These are phyloP conservation scores for Calocera viscosa DNA, from an alignment of 768 basidiomycete genomes.

Conservation along the genomic window DNA sequence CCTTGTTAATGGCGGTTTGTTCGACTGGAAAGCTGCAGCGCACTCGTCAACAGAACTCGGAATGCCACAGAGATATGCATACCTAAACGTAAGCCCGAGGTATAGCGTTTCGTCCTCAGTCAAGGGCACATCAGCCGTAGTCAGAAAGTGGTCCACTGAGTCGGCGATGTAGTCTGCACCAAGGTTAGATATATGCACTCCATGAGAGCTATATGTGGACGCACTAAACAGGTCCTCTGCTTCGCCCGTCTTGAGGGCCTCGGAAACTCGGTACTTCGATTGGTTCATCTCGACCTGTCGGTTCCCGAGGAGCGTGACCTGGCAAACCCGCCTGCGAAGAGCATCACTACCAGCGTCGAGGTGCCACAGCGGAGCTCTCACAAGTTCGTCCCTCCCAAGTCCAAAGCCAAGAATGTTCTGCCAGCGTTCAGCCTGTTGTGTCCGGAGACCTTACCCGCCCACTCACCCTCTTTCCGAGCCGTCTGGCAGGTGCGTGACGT, in stretches of 20 bases:
- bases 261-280: constrained; percentile 94
- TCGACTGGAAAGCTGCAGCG: constrained; percentile 85
- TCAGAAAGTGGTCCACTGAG: constrained; percentile 90
- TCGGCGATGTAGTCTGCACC: constrained; percentile 87
- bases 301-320: constrained; percentile 81
- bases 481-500: constrained; percentile 88
- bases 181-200: constrained; percentile 9
- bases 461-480: constrained; percentile 85
- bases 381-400: constrained; percentile 97
- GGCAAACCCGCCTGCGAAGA: constrained; percentile 69
- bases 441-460: background rate
- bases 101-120: constrained; percentile 32
- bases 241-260: constrained; percentile 84
- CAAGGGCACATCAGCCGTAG: constrained; percentile 34
- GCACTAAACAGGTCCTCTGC: constrained; percentile 74
- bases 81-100: constrained; percentile 78
- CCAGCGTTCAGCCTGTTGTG: constrained; percentile 6
- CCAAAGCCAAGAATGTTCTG: constrained; percentile 90
- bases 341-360: background rate
- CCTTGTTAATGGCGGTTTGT: constrained; percentile 82
- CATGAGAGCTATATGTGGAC: constrained; percentile 17
- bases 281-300: constrained; percentile 81
- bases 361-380: constrained; percentile 30
- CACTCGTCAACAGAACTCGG: background rate
- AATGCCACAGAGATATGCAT: background rate